Percentiles rank a stretch among this genome's conserved stretches.
phyloP scores from a whole-genome alignment of 192 early-diverging fungal species.

The Gryganskiella cystojenkinii region DNA sequence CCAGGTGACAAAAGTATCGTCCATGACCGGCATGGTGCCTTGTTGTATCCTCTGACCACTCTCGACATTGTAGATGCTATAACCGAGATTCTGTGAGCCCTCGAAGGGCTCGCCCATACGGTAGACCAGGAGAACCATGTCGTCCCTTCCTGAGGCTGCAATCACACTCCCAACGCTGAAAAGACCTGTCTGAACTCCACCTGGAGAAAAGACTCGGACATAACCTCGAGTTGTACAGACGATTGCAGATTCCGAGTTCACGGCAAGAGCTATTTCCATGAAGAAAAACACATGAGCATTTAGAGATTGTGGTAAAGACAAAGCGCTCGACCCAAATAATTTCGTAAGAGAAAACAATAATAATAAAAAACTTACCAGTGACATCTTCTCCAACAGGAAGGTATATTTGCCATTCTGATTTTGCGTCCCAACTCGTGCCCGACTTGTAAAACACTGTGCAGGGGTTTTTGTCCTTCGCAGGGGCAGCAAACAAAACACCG shows the following conservation, averaged over 20 bases:
- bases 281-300: slow-evolving; percentile 1
- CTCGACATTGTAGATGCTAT: slow-evolving; percentile 71
- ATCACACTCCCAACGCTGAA: slow-evolving; percentile 69
- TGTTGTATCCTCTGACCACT: slow-evolving; percentile 60
- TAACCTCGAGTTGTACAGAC: slow-evolving; percentile 80
- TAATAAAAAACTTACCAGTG: slow-evolving; percentile 44
- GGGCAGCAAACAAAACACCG: slow-evolving; percentile 82
- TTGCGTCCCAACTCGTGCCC: slow-evolving; percentile 74
- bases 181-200: slow-evolving; percentile 84
- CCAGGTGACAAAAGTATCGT: slow-evolving; percentile 76
- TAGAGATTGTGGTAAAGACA: no score
- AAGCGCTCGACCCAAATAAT: no score
- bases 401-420: slow-evolving; percentile 81
- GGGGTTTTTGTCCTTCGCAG: slow-evolving; percentile 54
- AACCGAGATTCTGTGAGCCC: slow-evolving; percentile 67
- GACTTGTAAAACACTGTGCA: slow-evolving; percentile 80
- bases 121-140: slow-evolving; percentile 55
- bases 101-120: slow-evolving; percentile 38
- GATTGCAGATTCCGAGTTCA: slow-evolving; percentile 73
- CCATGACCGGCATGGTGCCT: slow-evolving; percentile 73
- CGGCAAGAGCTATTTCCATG: slow-evolving; percentile 68
- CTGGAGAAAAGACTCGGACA: slow-evolving; percentile 81
- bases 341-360: neutral
- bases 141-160: slow-evolving; percentile 46
- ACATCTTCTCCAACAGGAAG: slow-evolving; percentile 78